Evolutionary conservation across 768 basidiomycete species (phyloP).

Genomic region (Lepiota venenata): DNA sequence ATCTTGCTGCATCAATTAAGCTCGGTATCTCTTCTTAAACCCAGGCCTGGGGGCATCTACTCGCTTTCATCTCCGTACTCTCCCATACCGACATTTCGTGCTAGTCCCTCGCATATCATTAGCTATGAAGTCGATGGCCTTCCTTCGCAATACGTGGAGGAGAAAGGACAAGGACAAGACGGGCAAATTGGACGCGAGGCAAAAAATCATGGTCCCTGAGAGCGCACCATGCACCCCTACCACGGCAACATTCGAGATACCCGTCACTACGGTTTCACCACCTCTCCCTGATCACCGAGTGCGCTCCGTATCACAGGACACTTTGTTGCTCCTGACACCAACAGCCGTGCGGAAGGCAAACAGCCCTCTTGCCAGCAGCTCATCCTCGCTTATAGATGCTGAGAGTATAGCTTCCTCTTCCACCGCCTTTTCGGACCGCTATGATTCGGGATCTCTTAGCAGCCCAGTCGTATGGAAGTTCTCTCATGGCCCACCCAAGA

Average conservation of each 20-base stretch:
- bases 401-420: not conserved
- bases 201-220: not conserved
- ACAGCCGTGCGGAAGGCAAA: not conserved
- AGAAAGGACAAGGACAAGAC: constrained; percentile 25
- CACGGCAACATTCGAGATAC: not conserved
- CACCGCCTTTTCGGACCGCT: not conserved
- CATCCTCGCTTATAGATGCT: constrained; percentile 2
- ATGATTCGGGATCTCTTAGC: not conserved
- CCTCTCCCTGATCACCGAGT: not conserved
- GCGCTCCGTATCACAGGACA: constrained; percentile 1
- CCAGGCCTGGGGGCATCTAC: constrained; percentile 1
- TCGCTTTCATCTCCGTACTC: constrained; percentile 6
- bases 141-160: constrained; percentile 37
- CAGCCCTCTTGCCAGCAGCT: not conserved
- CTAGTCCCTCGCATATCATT: constrained; percentile 3
- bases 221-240: constrained; percentile 8
- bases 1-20: constrained; percentile 22
- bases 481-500: constrained; percentile 20
- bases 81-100: not conserved
- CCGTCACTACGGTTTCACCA: not conserved
- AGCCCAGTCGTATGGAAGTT: not conserved
- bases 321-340: not conserved
- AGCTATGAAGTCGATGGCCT: constrained; percentile 36
- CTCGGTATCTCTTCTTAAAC: constrained; percentile 13
- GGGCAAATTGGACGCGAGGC: not conserved